Conservation (phyloP, 1,284 basidiomycete species). For the Apiotrichum domesticum region DNA sequence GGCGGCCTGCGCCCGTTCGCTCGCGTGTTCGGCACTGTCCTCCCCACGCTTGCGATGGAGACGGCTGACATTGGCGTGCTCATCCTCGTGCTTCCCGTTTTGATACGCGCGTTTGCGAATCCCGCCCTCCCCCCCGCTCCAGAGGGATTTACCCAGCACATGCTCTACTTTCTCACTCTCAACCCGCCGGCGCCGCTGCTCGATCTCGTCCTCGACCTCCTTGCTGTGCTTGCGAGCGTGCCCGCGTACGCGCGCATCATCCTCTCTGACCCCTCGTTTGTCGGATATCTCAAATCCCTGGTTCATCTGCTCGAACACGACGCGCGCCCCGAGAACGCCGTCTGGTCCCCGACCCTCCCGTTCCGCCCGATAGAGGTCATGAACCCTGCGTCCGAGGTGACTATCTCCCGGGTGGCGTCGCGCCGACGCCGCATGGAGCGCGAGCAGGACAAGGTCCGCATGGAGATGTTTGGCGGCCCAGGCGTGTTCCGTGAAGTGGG, state of each 20-base stretch:
- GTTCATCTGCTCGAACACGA: constrained; percentile 27
- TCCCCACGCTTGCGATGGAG: constrained; percentile 32
- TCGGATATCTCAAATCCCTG: constrained; percentile 30
- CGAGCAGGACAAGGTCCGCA: constrained; percentile 27
- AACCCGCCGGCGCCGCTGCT: constrained; percentile 24
- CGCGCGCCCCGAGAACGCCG: constrained; percentile 9
- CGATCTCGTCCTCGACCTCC: constrained; percentile 35
- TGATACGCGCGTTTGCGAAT: constrained; percentile 25
- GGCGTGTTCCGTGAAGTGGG: constrained; percentile 28
- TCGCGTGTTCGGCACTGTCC: constrained; percentile 18
- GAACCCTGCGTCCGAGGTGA: constrained; percentile 34
- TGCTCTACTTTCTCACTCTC: constrained; percentile 30
- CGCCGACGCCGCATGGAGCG: constrained; percentile 24
- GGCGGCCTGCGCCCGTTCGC: constrained; percentile 1
- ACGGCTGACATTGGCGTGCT: constrained; percentile 34
- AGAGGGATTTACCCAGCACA: constrained; percentile 27
- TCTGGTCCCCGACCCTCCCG: constrained; percentile 17
- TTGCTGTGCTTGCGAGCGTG: constrained; percentile 30
- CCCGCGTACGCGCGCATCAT: constrained; percentile 25
- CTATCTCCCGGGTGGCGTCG: constrained; percentile 23
- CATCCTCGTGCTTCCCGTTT: constrained; percentile 28
- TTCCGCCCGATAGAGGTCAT: constrained; percentile 16
- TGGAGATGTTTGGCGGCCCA: constrained; percentile 25
- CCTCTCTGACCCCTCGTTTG: constrained; percentile 23
- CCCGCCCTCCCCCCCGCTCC: constrained; percentile 23